A percentile compares a stretch with the other conserved stretches of the same genome.
Conservation (phyloP, 1,284 basidiomycete genomes). For the Leccinum griseonigrum region DNA sequence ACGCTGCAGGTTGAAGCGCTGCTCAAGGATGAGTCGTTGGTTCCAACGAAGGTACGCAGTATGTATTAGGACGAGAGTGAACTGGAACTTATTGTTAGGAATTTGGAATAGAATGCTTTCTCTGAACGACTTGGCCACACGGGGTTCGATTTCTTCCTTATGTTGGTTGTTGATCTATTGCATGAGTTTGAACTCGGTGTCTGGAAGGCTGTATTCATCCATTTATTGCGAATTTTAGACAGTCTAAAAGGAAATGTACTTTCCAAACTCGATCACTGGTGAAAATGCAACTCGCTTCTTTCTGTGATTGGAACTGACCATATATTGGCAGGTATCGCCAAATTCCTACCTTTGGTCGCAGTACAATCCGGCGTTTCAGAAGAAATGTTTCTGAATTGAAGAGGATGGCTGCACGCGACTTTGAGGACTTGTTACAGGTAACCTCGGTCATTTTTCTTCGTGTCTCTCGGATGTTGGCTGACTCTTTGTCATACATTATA, state of each 20-base stretch:
- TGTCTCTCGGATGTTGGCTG: neutral
- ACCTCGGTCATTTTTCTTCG: no score
- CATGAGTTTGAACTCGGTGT: neutral
- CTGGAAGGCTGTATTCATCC: neutral
- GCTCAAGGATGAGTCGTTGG: neutral
- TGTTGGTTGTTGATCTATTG: neutral
- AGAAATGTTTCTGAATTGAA: neutral
- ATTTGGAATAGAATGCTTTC: neutral
- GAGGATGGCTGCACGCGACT: neutral
- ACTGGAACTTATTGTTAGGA: neutral
- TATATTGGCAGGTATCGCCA: neutral
- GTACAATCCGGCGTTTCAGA: neutral
- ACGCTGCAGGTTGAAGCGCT: neutral
- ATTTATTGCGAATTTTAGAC: neutral
- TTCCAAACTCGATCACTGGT: neutral
- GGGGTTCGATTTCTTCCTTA: neutral
- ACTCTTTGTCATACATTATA: neutral
- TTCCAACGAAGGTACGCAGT: neutral
- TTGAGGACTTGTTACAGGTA: neutral
- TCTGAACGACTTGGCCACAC: neutral
- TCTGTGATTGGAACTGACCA: neutral
- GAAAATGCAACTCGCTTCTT: neutral
- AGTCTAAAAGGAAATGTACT: neutral
- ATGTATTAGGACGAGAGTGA: neutral
- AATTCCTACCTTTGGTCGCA: neutral